Evolutionary conservation across 495 filamentous ascomycete genomes (phyloP), one percentile per base, ranked within the genome.

Genomic region (Thermochaetoides thermophila): DNA sequence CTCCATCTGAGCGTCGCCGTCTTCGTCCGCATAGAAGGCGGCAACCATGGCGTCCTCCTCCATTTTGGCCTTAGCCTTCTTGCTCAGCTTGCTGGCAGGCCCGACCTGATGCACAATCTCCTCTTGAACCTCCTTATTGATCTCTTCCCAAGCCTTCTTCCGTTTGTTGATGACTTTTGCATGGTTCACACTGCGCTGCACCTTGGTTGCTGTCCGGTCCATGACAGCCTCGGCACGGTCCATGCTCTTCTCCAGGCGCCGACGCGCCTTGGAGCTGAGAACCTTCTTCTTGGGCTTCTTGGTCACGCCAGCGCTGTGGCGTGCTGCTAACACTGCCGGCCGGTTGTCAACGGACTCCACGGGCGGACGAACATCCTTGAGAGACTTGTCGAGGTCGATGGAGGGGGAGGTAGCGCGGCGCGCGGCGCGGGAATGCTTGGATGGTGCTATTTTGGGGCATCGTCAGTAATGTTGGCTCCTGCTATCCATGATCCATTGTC

Each of bases 341-440:
- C 69, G 69, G 25, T 62, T 39, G 35, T 59, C 46, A 22, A 57
- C 50, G 3, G 66, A 61, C 20, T 70, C 61, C 16, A 60, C 29
- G 1, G 76, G 71, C 8, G 71, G 64, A 28, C 69, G 68, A 29
- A 69, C 59, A 31, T 68, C 50, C 42, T 73, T 74, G 23, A 86
- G 56, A 3, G 80, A 84, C 58, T 83, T 82, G 59, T 85, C 80
- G 39, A 73, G 63, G 49, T 84, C 61, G 53, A 82, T 69, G 50
- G 73, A 64, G 9, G 76, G 78, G 10, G 78, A 80, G 16, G 69
- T 71, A 24, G 69, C 81, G 31, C 84, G 74, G 45, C 77, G 68
- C 42, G 76, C 77, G 17, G 76, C 78, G 21, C 81, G 76, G 32
- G 81, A 82, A 56, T 78, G 78, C 31, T 68, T 26, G 7, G 60